Evolutionary conservation across 2,329 filamentous ascomycete genomes (phyloP).

Genomic region (Dothideomycetes sp.): DNA sequence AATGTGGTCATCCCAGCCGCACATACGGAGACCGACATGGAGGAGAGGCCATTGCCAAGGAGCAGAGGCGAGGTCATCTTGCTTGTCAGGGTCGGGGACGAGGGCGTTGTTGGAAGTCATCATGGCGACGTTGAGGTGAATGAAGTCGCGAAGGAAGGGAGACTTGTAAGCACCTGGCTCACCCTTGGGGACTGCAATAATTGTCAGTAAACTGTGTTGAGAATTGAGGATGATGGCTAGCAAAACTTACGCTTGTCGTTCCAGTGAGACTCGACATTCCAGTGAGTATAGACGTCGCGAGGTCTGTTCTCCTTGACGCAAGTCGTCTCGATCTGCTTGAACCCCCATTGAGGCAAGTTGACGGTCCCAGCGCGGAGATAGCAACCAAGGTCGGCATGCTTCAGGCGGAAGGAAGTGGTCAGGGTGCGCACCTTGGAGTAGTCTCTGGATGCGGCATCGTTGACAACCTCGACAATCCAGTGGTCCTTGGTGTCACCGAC

Average conservation of each 20-base stretch:
- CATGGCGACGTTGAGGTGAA: conserved; percentile 98
- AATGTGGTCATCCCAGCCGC: conserved; percentile 89
- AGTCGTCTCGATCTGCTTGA: conserved; percentile 98
- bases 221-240: background rate
- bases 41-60: conserved; percentile 99
- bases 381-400: conserved; percentile 71
- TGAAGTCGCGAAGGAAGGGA: conserved; percentile 93
- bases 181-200: conserved; percentile 60
- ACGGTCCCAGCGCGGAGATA: conserved; percentile 92
- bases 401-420: conserved; percentile 84
- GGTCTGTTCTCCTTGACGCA: conserved; percentile 91
- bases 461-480: conserved; percentile 87
- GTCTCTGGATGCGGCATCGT: conserved; percentile 78
- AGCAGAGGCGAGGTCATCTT: conserved; percentile 89
- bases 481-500: conserved; percentile 96
- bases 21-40: conserved; percentile 94
- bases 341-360: conserved; percentile 97
- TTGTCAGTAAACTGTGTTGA: conserved; percentile 21
- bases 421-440: conserved; percentile 77
- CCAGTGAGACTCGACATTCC: conserved; percentile 92
- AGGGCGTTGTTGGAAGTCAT: conserved; percentile 99
- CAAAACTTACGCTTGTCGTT: conserved; percentile 78
- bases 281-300: conserved; percentile 89
- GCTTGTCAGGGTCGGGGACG: conserved; percentile 95
- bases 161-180: conserved; percentile 91